Percentiles rank a stretch among this genome's conserved stretches.
Evolutionary conservation across 148 eudicot genomes (phyloP).

Genomic region (Talinum fruticosum): DNA sequence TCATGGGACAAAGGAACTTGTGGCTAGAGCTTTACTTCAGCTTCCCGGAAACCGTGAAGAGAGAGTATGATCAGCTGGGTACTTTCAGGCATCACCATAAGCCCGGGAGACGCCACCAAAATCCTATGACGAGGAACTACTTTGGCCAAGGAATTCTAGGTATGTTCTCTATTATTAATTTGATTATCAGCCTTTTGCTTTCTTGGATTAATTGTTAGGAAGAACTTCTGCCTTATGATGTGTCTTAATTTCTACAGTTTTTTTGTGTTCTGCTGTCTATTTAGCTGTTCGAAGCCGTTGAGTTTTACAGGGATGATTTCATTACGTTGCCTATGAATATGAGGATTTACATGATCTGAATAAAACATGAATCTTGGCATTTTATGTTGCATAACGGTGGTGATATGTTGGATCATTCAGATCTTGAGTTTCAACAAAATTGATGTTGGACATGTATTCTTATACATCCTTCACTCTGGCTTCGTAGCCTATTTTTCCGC

Average conservation of each 20-base stretch:
- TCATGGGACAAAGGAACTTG: slow-evolving; percentile 40
- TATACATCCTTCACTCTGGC: too few species aligned
- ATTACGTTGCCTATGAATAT: background rate
- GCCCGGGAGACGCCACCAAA: slow-evolving; percentile 22
- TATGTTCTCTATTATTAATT: slow-evolving; percentile 20
- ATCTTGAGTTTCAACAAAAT: too few species aligned
- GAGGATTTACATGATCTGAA: background rate
- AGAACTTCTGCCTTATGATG: background rate
- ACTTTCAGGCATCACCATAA: slow-evolving; percentile 29
- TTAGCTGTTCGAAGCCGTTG: too few species aligned
- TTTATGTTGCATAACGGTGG: too few species aligned
- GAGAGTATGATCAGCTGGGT: slow-evolving; percentile 52
- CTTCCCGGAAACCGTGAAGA: slow-evolving; percentile 30
- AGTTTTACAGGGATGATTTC: background rate
- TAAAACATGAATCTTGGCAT: background rate
- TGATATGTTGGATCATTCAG: too few species aligned
- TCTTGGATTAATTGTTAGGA: background rate
- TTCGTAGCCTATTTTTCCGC: too few species aligned
- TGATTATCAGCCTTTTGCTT: background rate
- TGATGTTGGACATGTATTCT: too few species aligned
- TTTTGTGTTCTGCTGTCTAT: too few species aligned
- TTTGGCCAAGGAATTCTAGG: slow-evolving; percentile 27
- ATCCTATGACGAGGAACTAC: slow-evolving; percentile 25
- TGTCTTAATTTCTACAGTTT: background rate
- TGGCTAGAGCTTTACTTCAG: slow-evolving; percentile 49